Evolutionary conservation across 495 filamentous ascomycete species (phyloP).

Genomic region (Tuber borchii): DNA sequence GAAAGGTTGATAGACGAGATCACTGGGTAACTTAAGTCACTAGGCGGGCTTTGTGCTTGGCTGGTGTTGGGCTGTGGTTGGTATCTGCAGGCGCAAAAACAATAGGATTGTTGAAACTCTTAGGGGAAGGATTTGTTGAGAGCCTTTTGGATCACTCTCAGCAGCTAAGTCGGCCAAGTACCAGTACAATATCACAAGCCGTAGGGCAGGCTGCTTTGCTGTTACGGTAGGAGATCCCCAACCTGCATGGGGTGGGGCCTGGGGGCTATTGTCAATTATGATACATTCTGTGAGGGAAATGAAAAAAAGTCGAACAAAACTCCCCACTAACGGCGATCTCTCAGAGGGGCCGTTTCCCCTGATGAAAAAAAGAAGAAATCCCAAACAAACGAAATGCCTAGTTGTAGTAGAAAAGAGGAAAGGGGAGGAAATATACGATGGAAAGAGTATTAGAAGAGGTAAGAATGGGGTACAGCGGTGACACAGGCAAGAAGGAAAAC

Average conservation of each 20-base stretch:
- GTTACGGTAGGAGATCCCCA: background rate
- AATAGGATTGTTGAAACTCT: background rate
- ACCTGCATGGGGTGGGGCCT: background rate
- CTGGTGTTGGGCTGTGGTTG: background rate
- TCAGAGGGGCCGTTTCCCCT: background rate
- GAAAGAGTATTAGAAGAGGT: background rate
- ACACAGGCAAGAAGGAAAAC: background rate
- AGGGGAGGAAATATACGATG: background rate
- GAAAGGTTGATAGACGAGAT: background rate
- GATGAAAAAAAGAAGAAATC: background rate
- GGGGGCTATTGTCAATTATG: background rate
- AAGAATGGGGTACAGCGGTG: background rate
- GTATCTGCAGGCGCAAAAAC: background rate
- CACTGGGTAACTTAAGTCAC: background rate
- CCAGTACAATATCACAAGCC: background rate
- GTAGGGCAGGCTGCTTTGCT: background rate
- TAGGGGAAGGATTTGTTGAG: background rate
- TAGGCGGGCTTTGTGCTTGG: background rate
- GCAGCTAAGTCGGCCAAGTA: background rate
- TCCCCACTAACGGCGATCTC: background rate
- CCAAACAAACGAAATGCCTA: background rate
- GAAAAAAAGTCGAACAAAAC: background rate
- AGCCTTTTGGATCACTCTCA: background rate
- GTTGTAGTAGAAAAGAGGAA: background rate
- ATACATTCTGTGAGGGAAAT: background rate